These are phyloP conservation scores for Boletellus deceptivus DNA, from an alignment of 1,284 basidiomycete genomes.

Conservation along the genomic window DNA sequence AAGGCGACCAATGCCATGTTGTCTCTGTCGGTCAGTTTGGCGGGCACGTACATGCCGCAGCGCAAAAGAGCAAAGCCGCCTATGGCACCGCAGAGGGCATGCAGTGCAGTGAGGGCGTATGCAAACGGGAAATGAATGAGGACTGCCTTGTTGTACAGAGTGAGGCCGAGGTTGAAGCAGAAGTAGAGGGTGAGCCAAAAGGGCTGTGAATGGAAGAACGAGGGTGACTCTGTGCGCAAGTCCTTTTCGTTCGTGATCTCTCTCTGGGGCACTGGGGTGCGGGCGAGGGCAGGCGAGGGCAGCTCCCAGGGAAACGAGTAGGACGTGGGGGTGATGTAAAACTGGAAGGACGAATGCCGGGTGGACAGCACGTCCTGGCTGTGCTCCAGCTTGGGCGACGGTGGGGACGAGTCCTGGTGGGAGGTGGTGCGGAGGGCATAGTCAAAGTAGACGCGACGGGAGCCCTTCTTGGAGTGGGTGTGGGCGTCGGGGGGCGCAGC, in stretches of 20 bases:
- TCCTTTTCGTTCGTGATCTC: conserved; percentile 4
- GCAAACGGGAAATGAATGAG: conserved; percentile 90
- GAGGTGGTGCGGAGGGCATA: conserved; percentile 13
- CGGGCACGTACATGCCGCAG: conserved; percentile 60
- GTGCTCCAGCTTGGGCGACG: conserved; percentile 9
- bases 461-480: conserved; percentile 9
- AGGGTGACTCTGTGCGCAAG: conserved; percentile 5
- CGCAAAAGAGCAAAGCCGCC: conserved; percentile 74
- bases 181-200: conserved; percentile 84
- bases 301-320: conserved; percentile 24
- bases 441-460: conserved; percentile 26
- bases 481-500: not conserved
- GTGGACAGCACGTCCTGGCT: not conserved
- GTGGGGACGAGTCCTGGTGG: not conserved
- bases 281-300: conserved; percentile 15
- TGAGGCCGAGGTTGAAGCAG: conserved; percentile 83
- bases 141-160: conserved; percentile 90
- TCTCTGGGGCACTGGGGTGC: conserved; percentile 1
- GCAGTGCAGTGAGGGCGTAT: conserved; percentile 85
- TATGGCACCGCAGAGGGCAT: conserved; percentile 78
- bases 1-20: conserved; percentile 71
- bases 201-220: conserved; percentile 36
- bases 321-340: conserved; percentile 1
- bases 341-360: not conserved
- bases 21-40: conserved; percentile 55